phyloP scores from a whole-genome alignment of 75 land plant species.

The Pinus tabuliformis region DNA sequence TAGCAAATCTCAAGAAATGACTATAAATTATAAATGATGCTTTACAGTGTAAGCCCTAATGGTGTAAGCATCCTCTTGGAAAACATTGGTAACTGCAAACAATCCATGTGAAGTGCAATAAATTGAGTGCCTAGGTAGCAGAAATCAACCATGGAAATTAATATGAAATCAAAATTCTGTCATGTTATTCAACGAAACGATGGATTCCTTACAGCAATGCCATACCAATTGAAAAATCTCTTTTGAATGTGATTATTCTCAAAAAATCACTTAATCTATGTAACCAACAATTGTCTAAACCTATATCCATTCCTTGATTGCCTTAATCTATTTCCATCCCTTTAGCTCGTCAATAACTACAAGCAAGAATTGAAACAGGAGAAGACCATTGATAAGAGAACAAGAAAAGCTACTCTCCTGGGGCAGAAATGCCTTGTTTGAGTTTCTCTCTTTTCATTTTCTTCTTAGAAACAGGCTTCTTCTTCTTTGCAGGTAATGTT shows the following conservation, averaged over 20 bases:
- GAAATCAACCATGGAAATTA: too few relatives aligned
- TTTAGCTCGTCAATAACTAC: background rate
- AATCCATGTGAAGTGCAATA: too few relatives aligned
- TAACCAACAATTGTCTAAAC: background rate
- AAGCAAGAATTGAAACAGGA: background rate
- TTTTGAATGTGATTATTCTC: background rate
- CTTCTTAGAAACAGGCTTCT: constrained; percentile 98
- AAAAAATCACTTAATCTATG: background rate
- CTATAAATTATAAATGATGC: too few relatives aligned
- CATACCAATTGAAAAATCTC: background rate
- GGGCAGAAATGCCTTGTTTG: constrained; percentile 90
- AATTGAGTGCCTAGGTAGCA: too few relatives aligned
- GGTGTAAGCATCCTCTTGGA: too few relatives aligned
- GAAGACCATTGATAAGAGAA: background rate
- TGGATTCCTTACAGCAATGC: background rate
- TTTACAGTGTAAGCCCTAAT: too few relatives aligned
- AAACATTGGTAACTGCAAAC: too few relatives aligned
- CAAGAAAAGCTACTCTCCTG: constrained; percentile 63
- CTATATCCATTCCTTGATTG: background rate
- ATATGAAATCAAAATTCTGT: too few relatives aligned
- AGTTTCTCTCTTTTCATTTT: constrained; percentile 94
- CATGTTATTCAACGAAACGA: background rate
- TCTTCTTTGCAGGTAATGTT: constrained; percentile 79
- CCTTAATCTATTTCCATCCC: constrained; percentile 2
- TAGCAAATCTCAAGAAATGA: too few relatives aligned